Percentiles rank a stretch among this genome's conserved stretches.
Evolutionary conservation across 108 stramenopile genomes (phyloP).

Genomic region (Nannochloropsis salina): DNA sequence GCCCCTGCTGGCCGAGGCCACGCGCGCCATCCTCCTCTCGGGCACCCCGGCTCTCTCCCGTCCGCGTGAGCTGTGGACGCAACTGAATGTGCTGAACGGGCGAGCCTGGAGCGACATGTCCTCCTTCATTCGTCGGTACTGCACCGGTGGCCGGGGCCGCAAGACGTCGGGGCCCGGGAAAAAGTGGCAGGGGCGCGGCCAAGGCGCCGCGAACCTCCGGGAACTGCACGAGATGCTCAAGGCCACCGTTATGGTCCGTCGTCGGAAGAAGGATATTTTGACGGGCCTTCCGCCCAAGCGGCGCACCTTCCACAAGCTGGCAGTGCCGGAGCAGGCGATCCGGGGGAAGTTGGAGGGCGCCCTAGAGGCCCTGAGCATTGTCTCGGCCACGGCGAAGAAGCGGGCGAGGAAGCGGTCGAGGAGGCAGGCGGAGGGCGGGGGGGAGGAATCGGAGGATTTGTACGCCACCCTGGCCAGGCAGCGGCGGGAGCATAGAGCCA

Average conservation of each 20-base stretch:
- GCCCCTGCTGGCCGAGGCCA: conserved; percentile 68
- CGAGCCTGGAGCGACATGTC: conserved; percentile 59
- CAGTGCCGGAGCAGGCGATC: neutral
- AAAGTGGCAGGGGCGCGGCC: conserved; percentile 27
- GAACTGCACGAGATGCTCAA: conserved; percentile 85
- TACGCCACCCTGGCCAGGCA: conserved; percentile 3
- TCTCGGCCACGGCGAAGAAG: neutral
- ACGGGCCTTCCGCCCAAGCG: conserved; percentile 79
- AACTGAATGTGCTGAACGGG: conserved; percentile 71
- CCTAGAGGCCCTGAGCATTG: neutral
- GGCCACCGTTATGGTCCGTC: conserved; percentile 82
- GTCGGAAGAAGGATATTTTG: conserved; percentile 84
- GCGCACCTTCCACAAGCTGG: conserved; percentile 50
- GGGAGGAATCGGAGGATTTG: neutral
- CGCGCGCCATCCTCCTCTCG: conserved; percentile 72
- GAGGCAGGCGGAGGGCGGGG: neutral
- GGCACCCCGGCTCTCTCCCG: conserved; percentile 93
- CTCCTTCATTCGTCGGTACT: conserved; percentile 65
- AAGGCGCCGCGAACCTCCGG: conserved; percentile 45
- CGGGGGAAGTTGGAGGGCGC: neutral
- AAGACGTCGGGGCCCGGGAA: conserved; percentile 13
- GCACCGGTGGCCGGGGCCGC: conserved; percentile 56
- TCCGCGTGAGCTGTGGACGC: conserved; percentile 87
- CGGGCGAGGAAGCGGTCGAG: neutral
- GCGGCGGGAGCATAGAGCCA: neutral